Conservation (phyloP, 2,329 filamentous ascomycete genomes). For the Claviceps paspali region DNA sequence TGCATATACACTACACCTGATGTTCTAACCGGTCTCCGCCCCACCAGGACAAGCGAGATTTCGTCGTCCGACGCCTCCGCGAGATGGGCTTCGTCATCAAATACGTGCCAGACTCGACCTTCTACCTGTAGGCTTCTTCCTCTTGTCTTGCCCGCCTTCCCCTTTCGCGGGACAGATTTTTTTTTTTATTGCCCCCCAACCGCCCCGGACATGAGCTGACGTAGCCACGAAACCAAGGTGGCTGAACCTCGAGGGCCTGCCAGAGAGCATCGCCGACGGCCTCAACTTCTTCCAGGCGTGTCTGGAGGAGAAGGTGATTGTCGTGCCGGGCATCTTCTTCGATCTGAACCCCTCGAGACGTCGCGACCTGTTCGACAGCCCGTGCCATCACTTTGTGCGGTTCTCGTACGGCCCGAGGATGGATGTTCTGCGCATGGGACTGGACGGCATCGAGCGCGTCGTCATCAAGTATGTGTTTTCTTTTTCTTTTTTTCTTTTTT, state of each 20-base stretch:
- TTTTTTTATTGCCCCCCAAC: too few species aligned
- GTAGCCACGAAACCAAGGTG: too few species aligned
- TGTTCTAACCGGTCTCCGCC: conserved; percentile 9
- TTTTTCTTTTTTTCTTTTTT: too few species aligned
- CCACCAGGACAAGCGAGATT: conserved; percentile 68
- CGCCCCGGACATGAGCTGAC: too few species aligned
- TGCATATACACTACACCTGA: too few species aligned
- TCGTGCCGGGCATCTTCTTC: conserved; percentile 96
- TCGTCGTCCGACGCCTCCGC: conserved; percentile 62
- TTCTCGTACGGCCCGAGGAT: conserved; percentile 74
- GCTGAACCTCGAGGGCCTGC: conserved; percentile 51
- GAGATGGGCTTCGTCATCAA: conserved; percentile 80
- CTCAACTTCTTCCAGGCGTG: conserved; percentile 96
- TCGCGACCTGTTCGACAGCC: conserved; percentile 82
- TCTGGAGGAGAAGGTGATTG: conserved; percentile 85
- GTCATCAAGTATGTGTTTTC: conserved; percentile 58
- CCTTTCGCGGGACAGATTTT: too few species aligned
- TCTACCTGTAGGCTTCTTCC: conserved; percentile 60
- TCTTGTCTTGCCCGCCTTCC: too few species aligned
- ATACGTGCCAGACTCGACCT: conserved; percentile 78
- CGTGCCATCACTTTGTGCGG: conserved; percentile 83
- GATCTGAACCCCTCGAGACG: conserved; percentile 84
- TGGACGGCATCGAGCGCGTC: conserved; percentile 74
- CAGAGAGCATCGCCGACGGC: conserved; percentile 75
- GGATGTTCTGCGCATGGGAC: conserved; percentile 61